Conservation (phyloP, 2,329 filamentous ascomycete genomes). For the Herpotrichia juniperi region DNA sequence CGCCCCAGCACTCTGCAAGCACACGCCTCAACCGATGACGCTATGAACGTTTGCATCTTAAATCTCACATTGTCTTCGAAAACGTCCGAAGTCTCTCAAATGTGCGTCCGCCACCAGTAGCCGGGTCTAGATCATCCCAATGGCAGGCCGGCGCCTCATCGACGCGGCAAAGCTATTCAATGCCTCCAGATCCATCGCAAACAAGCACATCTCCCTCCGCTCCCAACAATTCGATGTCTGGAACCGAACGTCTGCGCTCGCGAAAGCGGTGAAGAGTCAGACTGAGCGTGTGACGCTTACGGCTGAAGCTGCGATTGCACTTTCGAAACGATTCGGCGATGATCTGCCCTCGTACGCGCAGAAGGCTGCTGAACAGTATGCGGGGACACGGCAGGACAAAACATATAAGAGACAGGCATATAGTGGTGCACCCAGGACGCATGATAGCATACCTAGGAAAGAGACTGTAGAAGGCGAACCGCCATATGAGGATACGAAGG, state of each 20-base stretch:
- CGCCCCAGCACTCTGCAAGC: conserved; percentile 13
- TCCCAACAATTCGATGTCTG: conserved; percentile 67
- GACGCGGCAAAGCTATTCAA: conserved; percentile 59
- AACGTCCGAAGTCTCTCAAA: conserved; percentile 12
- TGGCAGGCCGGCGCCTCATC: conserved; percentile 59
- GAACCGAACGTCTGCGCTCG: conserved; percentile 68
- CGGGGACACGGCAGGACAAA: conserved; percentile 23
- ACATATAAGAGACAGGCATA: too few relatives aligned
- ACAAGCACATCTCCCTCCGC: conserved; percentile 64
- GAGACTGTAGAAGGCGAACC: conserved; percentile 33
- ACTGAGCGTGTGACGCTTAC: conserved; percentile 67
- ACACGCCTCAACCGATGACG: conserved; percentile 38
- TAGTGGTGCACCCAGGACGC: too few relatives aligned
- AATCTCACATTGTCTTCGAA: background rate
- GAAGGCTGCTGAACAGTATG: conserved; percentile 25
- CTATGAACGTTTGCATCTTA: conserved; percentile 21
- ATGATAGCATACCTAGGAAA: conserved; percentile 30
- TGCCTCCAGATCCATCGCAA: conserved; percentile 53
- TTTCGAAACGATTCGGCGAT: conserved; percentile 65
- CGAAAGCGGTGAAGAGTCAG: conserved; percentile 66
- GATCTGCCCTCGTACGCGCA: conserved; percentile 42
- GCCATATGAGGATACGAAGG: conserved; percentile 24
- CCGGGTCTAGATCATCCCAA: conserved; percentile 31
- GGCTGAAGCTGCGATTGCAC: conserved; percentile 64
- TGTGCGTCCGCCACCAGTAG: conserved; percentile 24